Evolutionary conservation across 768 basidiomycete species (phyloP).

Genomic region (Tephrocybe sp.): DNA sequence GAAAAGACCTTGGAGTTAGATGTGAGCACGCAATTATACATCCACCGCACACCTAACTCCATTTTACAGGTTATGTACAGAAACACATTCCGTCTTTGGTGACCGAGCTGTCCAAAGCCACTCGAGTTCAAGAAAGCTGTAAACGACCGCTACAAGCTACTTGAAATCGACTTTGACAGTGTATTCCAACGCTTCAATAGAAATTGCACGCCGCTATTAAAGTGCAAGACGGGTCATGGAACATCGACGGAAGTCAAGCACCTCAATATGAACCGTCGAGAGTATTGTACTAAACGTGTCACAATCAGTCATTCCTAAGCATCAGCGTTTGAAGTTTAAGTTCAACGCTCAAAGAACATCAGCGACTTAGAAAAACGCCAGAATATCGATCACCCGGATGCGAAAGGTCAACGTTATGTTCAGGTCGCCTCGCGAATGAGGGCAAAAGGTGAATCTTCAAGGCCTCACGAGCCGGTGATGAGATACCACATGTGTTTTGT

Average conservation of each 20-base stretch:
- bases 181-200: constrained; percentile 97
- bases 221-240: constrained; percentile 77
- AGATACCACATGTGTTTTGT: constrained; percentile 96
- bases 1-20: constrained; percentile 90
- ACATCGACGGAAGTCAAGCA: constrained; percentile 92
- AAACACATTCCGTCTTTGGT: constrained; percentile 99
- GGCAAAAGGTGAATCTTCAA: constrained; percentile 73
- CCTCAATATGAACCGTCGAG: constrained; percentile 98
- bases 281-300: constrained; percentile 88
- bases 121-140: constrained; percentile 93
- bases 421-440: constrained; percentile 94
- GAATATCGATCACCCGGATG: constrained; percentile 97
- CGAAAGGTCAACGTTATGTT: constrained; percentile 93
- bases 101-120: constrained; percentile 82
- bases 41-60: background rate
- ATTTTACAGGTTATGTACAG: constrained; percentile 90
- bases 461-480: constrained; percentile 87
- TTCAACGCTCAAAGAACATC: constrained; percentile 1
- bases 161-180: constrained; percentile 96
- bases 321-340: no score
- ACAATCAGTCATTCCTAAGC: constrained; percentile 63
- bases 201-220: constrained; percentile 99
- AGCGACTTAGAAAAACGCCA: constrained; percentile 96
- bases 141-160: constrained; percentile 91
- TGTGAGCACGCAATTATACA: constrained; percentile 51